Percentiles rank a stretch among this genome's conserved stretches.
Conservation (phyloP, 352 stramenopile species). For the Phytopythium oedochilum region DNA sequence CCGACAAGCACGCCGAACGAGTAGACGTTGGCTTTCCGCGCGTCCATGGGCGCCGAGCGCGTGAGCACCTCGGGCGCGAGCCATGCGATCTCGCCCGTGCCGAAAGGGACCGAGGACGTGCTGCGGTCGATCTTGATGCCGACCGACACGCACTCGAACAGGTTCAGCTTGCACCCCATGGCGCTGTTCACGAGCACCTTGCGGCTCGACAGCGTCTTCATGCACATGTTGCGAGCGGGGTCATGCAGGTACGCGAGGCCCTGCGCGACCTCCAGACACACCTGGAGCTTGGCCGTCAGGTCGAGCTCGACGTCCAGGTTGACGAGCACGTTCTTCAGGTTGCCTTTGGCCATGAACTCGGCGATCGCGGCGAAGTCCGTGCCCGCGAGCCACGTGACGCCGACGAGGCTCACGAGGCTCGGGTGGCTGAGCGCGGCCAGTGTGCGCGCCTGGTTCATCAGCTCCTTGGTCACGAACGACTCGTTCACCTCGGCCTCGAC, state of each 20-base stretch:
- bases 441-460: constrained; percentile 49
- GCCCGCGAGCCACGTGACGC: constrained; percentile 64
- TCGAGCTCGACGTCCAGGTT: constrained; percentile 52
- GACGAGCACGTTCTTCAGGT: constrained; percentile 48
- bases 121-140: constrained; percentile 19
- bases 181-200: constrained; percentile 54
- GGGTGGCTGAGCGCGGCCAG: constrained; percentile 50
- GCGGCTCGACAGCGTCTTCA: constrained; percentile 42
- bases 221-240: constrained; percentile 35
- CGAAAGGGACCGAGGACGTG: constrained; percentile 20
- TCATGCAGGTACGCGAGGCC: constrained; percentile 62
- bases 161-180: constrained; percentile 49
- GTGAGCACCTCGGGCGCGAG: constrained; percentile 50
- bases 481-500: constrained; percentile 62
- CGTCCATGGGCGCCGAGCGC: constrained; percentile 36
- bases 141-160: constrained; percentile 49
- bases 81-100: constrained; percentile 46
- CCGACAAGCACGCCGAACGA: constrained; percentile 56
- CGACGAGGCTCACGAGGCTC: constrained; percentile 61
- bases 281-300: constrained; percentile 46
- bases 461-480: constrained; percentile 48
- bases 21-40: constrained; percentile 54
- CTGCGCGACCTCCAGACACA: constrained; percentile 62
- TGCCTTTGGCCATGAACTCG: constrained; percentile 76
- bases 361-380: constrained; percentile 75